Percentiles rank a stretch among this genome's conserved stretches.
These are phyloP conservation scores for Eucalyptus sideroxylon DNA, from an alignment of 345 rosid species.

Conservation along the genomic window DNA sequence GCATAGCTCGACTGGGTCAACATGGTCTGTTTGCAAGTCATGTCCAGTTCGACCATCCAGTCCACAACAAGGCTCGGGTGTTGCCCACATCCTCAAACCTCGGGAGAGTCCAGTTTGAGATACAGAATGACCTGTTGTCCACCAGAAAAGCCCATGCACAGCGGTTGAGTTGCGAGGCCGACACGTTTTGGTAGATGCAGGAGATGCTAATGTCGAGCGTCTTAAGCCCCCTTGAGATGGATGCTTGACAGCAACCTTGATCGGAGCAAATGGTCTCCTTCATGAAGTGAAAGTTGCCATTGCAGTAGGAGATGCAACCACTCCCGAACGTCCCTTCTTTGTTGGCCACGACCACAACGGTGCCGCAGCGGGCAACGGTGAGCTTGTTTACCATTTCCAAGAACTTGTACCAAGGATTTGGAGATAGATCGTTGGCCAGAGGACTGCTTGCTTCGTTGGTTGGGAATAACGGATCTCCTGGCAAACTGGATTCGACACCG, in stretches of 20 bases:
- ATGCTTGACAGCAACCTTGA: background rate
- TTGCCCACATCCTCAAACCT: background rate
- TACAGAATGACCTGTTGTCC: background rate
- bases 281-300: rapidly evolving
- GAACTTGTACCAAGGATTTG: background rate
- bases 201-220: background rate
- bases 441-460: too few species aligned
- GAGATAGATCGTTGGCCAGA: background rate
- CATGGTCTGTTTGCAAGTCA: background rate
- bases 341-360: background rate
- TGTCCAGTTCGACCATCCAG: background rate
- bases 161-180: background rate
- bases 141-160: background rate
- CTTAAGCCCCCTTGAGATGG: background rate
- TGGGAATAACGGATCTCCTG: too few species aligned
- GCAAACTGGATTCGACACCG: too few species aligned
- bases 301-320: background rate
- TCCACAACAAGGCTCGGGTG: background rate
- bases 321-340: background rate
- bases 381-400: background rate
- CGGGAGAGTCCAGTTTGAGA: background rate
- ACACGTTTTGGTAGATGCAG: background rate
- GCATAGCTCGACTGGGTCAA: background rate
- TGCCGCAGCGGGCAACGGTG: background rate
- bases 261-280: background rate